Percentiles rank a stretch among this genome's conserved stretches.
Conservation (phyloP, 2,329 filamentous ascomycete species). For the Pestalotiopsis sp. region DNA sequence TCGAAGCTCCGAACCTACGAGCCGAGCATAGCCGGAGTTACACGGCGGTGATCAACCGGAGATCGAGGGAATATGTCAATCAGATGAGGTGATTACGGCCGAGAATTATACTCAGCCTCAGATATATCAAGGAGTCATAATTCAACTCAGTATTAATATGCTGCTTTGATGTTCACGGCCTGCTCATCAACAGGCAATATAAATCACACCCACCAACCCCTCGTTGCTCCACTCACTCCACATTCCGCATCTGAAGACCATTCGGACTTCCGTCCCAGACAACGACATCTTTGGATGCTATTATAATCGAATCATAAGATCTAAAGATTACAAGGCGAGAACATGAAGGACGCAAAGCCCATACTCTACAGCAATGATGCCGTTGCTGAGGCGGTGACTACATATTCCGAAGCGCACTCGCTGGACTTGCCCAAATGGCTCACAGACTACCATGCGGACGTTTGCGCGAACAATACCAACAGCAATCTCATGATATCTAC, state of each 20-base stretch:
- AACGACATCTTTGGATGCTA: neutral
- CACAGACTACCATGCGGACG: slow-evolving; percentile 28
- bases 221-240: neutral
- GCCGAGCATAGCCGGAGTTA: neutral
- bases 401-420: slow-evolving; percentile 32
- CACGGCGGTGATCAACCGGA: neutral
- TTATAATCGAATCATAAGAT: neutral
- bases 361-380: slow-evolving; percentile 32
- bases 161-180: neutral
- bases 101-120: neutral
- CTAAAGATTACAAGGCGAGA: neutral
- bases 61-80: neutral
- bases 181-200: neutral
- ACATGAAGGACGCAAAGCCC: slow-evolving; percentile 27
- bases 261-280: neutral
- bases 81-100: neutral
- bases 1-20: neutral
- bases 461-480: slow-evolving; percentile 15
- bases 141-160: no score
- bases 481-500: slow-evolving; percentile 42
- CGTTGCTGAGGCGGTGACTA: slow-evolving; percentile 27
- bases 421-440: slow-evolving; percentile 30
- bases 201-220: neutral
- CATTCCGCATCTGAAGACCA: neutral
- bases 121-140: neutral